Evolutionary conservation across 139 green algal species (phyloP), one percentile per base, ranked within the genome.

Genomic region (Chlamydomonas schloesseri): DNA sequence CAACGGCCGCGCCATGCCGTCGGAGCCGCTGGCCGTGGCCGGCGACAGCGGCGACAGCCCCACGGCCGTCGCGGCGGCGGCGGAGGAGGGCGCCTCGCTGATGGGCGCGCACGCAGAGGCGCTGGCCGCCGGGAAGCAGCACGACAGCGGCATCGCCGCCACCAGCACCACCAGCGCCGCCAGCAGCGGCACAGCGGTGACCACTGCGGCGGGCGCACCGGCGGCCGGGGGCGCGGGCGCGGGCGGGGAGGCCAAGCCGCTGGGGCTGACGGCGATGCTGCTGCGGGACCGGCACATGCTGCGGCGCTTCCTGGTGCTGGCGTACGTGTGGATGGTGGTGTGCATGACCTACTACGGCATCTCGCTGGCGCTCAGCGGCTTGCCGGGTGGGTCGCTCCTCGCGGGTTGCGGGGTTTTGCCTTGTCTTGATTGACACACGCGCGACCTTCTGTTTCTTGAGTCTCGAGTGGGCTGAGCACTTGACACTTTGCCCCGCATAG

Each of bases 1-100:
- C 46, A 97, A 96, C 84, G 75, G 87, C 71, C 90, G 74, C 6
- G 87, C 89, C 69, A 87, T 92, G 77, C 94, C 94, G 2, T 71
- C 90, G 42, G 76, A 88, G 50, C 90, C 91, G 9, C 75, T 96
- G 65, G 90, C 91, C 1, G 81, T 89, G 71, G 73, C 79, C 26
- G 46, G 18, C 64, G 60, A 34, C 75, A 26, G 23, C 33, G 36
- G 72, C 47, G 36, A 67, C 53, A 34, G 8, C 26, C 34, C 17
- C 18, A 18, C 29, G 2, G 57, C 58, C 26, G 67, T 31, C 20
- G 31, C 34, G 3, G 9, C 33, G 46, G 14, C 69, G 11, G 72
- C 50, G 10, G 67, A 86, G 67, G 68, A 86, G 69, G 80, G 80
- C 29, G 64, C 15, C 1, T 69, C 29, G 28, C 87, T 76, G 11